These are phyloP conservation scores for Onygena corvina DNA, from an alignment of 2,329 filamentous ascomycete genomes.

Conservation along the genomic window DNA sequence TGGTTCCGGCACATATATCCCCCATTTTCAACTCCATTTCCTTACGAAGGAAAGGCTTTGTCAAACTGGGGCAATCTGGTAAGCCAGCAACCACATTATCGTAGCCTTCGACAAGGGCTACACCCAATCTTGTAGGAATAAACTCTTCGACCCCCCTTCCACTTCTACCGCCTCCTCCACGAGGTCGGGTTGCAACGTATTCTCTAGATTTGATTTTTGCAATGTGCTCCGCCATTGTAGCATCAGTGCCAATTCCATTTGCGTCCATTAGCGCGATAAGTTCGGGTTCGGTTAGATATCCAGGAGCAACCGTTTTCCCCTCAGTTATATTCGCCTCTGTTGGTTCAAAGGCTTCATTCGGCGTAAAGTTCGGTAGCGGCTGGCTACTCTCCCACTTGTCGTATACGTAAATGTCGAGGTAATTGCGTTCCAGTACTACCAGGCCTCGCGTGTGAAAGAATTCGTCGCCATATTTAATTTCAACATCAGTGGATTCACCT, in stretches of 20 bases:
- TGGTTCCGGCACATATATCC: constrained; percentile 80
- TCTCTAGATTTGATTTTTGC: constrained; percentile 83
- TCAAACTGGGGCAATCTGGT: constrained; percentile 51
- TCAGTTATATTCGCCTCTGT: constrained; percentile 80
- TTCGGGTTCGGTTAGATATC: constrained; percentile 87
- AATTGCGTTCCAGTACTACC: constrained; percentile 77
- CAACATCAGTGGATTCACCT: constrained; percentile 72
- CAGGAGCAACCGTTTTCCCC: constrained; percentile 75
- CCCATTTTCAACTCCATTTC: constrained; percentile 98
- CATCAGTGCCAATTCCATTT: constrained; percentile 95
- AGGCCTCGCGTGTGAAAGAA: constrained; percentile 71
- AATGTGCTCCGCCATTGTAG: constrained; percentile 98
- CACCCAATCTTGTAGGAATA: constrained; percentile 79
- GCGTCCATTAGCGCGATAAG: constrained; percentile 95
- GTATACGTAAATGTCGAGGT: constrained; percentile 89
- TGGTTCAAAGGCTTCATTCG: constrained; percentile 74
- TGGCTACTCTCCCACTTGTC: constrained; percentile 90
- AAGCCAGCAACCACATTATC: constrained; percentile 88
- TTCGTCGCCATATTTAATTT: constrained; percentile 73
- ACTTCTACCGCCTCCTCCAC: constrained; percentile 26
- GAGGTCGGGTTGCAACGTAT: constrained; percentile 61
- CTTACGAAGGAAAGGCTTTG: constrained; percentile 91
- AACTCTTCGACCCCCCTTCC: constrained; percentile 61
- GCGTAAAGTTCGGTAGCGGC: constrained; percentile 63
- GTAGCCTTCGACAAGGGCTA: constrained; percentile 87